Percentiles rank a stretch among this genome's conserved stretches.
Conservation (phyloP, 228 moss, liverwort and hornwort species). For the Sphagnum fallax region DNA sequence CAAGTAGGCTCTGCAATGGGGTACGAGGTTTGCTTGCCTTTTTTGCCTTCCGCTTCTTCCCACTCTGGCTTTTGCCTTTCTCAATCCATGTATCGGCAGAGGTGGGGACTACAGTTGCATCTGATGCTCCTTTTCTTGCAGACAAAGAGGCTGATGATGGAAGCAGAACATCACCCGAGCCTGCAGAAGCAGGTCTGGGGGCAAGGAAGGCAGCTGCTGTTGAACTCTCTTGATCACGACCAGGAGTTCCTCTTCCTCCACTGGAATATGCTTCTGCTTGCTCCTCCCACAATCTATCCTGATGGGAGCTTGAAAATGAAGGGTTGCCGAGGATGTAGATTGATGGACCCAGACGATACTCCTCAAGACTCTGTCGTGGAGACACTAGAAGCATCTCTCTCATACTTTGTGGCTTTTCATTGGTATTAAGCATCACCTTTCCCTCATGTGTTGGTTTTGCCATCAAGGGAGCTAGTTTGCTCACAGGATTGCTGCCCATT, state of each 20-base stretch:
- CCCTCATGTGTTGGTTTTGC: not conserved
- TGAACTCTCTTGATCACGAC: constrained; percentile 27
- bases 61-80: constrained; percentile 17
- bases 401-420: constrained; percentile 19
- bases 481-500: not conserved
- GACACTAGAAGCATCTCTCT: constrained; percentile 20
- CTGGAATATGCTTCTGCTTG: constrained; percentile 61
- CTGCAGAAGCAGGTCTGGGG: constrained; percentile 18
- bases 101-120: constrained; percentile 6
- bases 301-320: constrained; percentile 50
- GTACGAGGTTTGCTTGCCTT: not conserved
- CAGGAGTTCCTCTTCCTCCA: constrained; percentile 50
- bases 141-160: constrained; percentile 14
- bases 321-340: constrained; percentile 38
- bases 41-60: constrained; percentile 15
- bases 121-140: constrained; percentile 15
- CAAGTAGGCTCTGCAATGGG: constrained; percentile 19
- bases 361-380: constrained; percentile 20
- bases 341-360: constrained; percentile 28
- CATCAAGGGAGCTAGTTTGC: not conserved
- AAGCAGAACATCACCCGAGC: constrained; percentile 22
- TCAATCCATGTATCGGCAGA: constrained; percentile 6
- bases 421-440: constrained; percentile 7
- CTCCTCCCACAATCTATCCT: constrained; percentile 60
- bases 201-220: constrained; percentile 24